Percentiles rank a stretch among this genome's conserved stretches.
Evolutionary conservation across 805 yeast species (phyloP).

Genomic region (Isabelozyma heimii): DNA sequence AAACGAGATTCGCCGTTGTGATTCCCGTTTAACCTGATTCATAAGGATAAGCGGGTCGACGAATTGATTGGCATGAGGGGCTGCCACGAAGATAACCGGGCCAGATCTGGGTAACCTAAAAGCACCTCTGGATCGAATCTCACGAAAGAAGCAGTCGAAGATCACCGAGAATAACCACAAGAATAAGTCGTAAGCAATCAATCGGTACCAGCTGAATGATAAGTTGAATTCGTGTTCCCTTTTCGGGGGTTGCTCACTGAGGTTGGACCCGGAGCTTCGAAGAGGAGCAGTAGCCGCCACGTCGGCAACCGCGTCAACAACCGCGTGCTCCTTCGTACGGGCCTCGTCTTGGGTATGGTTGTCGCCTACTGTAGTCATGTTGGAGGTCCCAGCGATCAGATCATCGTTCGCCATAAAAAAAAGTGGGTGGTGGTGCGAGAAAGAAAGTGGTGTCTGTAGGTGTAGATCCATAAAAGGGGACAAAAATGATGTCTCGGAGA

Average conservation of each 20-base stretch:
- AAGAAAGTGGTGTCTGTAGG: no score
- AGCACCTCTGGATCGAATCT: constrained; percentile 85
- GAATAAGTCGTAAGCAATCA: constrained; percentile 31
- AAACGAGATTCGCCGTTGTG: constrained; percentile 71
- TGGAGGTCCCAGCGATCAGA: no score
- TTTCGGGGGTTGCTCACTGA: background rate
- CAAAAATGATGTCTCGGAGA: no score
- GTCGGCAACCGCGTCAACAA: background rate
- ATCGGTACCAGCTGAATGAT: constrained; percentile 20
- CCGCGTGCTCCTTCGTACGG: no score
- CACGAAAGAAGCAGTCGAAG: constrained; percentile 75
- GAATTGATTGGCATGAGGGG: constrained; percentile 97
- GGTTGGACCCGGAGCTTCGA: background rate
- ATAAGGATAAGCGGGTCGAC: constrained; percentile 78
- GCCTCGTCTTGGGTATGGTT: no score
- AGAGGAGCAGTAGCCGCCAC: background rate
- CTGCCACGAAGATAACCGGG: constrained; percentile 89
- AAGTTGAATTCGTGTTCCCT: background rate
- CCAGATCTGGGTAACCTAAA: constrained; percentile 68
- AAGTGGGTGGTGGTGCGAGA: no score
- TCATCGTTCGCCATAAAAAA: no score
- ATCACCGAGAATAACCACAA: constrained; percentile 36
- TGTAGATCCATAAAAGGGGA: no score
- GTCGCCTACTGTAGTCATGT: no score
- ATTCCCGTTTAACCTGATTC: constrained; percentile 70